phyloP scores from a whole-genome alignment of 257 asterid genomes.

The Solanum clarkiae region DNA sequence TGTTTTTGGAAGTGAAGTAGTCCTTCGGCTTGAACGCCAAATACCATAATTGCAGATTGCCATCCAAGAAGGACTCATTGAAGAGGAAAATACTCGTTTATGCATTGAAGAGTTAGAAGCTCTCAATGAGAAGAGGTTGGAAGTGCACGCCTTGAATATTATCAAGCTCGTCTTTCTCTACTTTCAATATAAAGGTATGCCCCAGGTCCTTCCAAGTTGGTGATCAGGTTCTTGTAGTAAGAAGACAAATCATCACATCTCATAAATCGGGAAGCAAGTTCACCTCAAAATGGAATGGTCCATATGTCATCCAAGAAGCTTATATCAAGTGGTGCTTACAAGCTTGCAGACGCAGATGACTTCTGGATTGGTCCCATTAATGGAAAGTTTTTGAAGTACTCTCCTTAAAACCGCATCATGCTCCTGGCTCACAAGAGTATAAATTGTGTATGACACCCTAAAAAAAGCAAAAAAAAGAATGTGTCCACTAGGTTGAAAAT shows the following conservation, averaged over 20 bases:
- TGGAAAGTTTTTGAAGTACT: not conserved
- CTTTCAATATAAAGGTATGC: not conserved
- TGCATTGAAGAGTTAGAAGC: not conserved
- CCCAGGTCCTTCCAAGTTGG: not conserved
- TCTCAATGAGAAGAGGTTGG: not conserved
- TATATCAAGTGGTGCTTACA: not conserved
- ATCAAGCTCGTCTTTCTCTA: not conserved
- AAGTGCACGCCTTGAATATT: not conserved
- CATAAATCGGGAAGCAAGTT: not conserved
- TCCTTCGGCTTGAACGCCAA: not conserved
- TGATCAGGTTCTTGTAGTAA: not conserved
- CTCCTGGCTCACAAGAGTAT: not conserved
- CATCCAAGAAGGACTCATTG: not conserved
- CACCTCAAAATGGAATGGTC: not conserved
- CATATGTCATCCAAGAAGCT: not conserved
- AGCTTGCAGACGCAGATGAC: not conserved
- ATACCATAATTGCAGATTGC: not conserved
- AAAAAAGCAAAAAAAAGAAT: no score
- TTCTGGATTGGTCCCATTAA: not conserved
- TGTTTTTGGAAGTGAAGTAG: not conserved
- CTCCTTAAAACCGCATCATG: not conserved
- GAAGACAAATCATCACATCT: not conserved
- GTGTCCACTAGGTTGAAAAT: not conserved
- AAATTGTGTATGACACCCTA: no score
- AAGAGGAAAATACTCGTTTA: not conserved